Base-by-base conservation (phyloP, 768 basidiomycete genomes). In the Lyophyllum decastes region DNA sequence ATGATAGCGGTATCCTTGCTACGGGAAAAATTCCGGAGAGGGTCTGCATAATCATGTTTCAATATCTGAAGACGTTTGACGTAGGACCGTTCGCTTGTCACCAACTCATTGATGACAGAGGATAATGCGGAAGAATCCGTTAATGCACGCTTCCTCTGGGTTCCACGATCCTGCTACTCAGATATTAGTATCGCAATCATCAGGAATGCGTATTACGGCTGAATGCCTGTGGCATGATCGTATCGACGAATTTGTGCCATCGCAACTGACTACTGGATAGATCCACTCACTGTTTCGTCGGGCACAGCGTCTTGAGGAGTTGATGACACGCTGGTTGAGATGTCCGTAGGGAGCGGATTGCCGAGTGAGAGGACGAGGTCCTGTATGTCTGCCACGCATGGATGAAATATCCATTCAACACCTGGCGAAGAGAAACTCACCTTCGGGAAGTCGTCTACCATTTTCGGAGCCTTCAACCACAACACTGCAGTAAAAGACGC, bases 11-110 rank as follows among this genome's bases (percentile, higher is more conserved):
- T 95, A 58, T 89, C 88, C 68, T 92, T 91, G 70, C 82, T 87
- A 54, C 84, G 82, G 21, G 96, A 86, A 69, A 95, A 99, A 44
- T 82, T 82, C 35, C 95, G 86, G 25, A 99, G 77, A 9, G 95
- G 97, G 69, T 94, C 89, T 33, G 95, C 96, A 68, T 97, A 98
- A 65, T 92, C 87, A 45, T 81, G 73, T 72, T 95, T 95, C 66
- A 98, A 83, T 26, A 86, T 88, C 63, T 83, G 83, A 17, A 98
- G 81, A 14, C 93, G 85, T 61, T 82, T 85, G 60, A 97, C 87
- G 70, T 98, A 98, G 48, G 91, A 88, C 55, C 87, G 84, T 70
- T 98, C 95, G 12, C 94, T 98, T 34, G 85, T 81, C 16, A 97
- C 84, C 17, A 98, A 82, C 72, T 98, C 95, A 61, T 88, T 88